Conservation (phyloP, 352 stramenopile species). For the Phytophthora tubulina region DNA sequence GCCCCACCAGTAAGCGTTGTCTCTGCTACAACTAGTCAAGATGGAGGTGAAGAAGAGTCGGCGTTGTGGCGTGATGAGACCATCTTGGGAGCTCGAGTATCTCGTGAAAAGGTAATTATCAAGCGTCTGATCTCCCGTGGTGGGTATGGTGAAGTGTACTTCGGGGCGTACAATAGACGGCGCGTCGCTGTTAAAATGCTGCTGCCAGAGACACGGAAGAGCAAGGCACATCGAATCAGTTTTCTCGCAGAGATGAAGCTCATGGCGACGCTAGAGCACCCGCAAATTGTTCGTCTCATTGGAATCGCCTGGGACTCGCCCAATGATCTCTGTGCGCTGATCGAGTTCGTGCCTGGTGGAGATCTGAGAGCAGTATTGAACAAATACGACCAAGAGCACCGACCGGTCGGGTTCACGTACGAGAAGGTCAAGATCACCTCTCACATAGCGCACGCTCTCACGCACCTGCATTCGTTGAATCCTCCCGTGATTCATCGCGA, state of each 20-base stretch:
- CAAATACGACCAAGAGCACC: neutral
- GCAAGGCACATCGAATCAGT: neutral
- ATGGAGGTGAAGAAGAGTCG: constrained; percentile 6
- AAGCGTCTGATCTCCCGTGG: neutral
- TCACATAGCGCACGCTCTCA: neutral
- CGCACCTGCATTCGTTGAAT: neutral
- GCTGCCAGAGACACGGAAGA: constrained; percentile 1
- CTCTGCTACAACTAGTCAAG: neutral
- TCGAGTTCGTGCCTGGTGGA: neutral
- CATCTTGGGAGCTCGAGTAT: constrained; percentile 1
- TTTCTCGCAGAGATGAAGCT: neutral
- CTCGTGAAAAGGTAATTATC: constrained; percentile 3
- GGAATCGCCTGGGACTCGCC: constrained; percentile 1
- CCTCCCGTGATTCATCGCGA: constrained; percentile 1
- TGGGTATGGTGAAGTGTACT: constrained; percentile 8
- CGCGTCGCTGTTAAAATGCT: constrained; percentile 6
- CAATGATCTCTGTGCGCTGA: constrained; percentile 1
- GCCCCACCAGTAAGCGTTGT: neutral
- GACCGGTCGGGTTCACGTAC: neutral
- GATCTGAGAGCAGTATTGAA: neutral
- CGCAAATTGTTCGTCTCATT: neutral
- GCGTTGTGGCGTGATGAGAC: neutral
- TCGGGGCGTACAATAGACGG: neutral
- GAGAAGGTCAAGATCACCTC: neutral
- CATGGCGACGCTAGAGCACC: neutral